Base-by-base conservation (phyloP, 495 filamentous ascomycete genomes). In the Aspergillus affinis region DNA sequence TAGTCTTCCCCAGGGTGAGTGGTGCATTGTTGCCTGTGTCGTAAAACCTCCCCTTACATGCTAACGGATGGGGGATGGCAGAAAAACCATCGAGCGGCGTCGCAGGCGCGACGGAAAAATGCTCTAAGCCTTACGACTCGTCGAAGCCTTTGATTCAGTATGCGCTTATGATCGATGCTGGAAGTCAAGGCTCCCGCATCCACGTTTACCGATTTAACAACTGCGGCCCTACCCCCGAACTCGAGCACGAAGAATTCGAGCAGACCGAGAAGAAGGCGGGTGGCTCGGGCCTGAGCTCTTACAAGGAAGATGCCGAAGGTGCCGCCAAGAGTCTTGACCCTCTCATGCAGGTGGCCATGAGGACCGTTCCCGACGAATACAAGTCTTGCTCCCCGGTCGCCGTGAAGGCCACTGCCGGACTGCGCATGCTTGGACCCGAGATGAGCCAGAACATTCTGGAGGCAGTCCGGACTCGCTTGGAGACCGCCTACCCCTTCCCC, bases 181-280 rank as follows among this genome's bases (percentile, higher is more conserved):
- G 94, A 57, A 97, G 93, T 76, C 97, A 93, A 46, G 94, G 94
- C 59, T 98, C 94, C 60, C 90, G 94, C 56, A 97, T 98, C 69
- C 94, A 98, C 76, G 93, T 98, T 56, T 98, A 97, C 79, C 88
- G 88, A 60, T 98, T 98, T 84, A 98, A 97, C 80, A 98, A 98
- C 80, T 98, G 94, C 78, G 95, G 92, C 54, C 72, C 88, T 41
- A 92, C 93, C 20, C 94, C 94, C n/a, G 94, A 98, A 76, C 82
- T 98, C 18, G 94, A 98, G 70, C 78, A 86, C 65, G 94, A 98
- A 70, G 81, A 88, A 20, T 98, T 98, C 72, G 85, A 95, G 78
- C 88, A 89, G 86, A 97, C 92, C 18, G 83, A 87, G 66, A 90
- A 88, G 80, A 88, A 81, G 61, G 74, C 84, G 60, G 88, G 86